These are phyloP conservation scores for Scleromitrula shiraiana DNA, from an alignment of 2,329 filamentous ascomycete genomes.

Conservation along the genomic window DNA sequence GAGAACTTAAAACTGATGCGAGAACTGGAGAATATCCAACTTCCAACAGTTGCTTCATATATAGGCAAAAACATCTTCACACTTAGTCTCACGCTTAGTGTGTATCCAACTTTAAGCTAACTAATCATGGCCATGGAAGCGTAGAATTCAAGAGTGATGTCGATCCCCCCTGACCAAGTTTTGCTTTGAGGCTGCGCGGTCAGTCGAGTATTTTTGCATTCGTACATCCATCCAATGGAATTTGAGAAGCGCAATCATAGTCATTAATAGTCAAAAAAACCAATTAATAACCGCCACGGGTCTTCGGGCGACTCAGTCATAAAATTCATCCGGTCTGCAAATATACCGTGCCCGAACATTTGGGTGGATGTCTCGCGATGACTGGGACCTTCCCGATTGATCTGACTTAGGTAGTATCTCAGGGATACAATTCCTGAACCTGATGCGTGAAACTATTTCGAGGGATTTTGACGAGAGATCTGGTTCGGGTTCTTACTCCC, in stretches of 20 bases:
- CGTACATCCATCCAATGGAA: slow-evolving; percentile 6
- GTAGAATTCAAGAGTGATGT: slow-evolving; percentile 1
- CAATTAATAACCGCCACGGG: slow-evolving; percentile 7
- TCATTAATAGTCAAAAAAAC: background rate
- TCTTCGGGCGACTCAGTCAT: slow-evolving; percentile 2
- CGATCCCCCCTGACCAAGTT: background rate
- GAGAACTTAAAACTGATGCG: background rate
- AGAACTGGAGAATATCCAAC: background rate
- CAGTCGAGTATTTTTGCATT: background rate
- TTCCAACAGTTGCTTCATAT: slow-evolving; percentile 8
- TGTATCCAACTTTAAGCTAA: slow-evolving; percentile 6
- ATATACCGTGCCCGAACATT: slow-evolving; percentile 1
- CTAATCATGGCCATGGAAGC: background rate
- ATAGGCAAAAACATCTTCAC: slow-evolving; percentile 5
- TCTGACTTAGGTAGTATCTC: slow-evolving; percentile 7
- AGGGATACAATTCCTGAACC: slow-evolving; percentile 5
- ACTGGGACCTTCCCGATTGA: background rate
- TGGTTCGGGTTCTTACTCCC: background rate
- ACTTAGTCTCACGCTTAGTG: background rate
- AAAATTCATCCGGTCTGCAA: background rate
- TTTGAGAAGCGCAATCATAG: background rate
- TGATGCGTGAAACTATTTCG: background rate
- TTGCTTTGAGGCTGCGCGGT: slow-evolving; percentile 3
- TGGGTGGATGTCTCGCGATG: background rate
- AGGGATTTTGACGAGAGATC: slow-evolving; percentile 2